phyloP scores from a whole-genome alignment of 2,329 filamentous ascomycete genomes.

The Purpureocillium lavendulum region DNA sequence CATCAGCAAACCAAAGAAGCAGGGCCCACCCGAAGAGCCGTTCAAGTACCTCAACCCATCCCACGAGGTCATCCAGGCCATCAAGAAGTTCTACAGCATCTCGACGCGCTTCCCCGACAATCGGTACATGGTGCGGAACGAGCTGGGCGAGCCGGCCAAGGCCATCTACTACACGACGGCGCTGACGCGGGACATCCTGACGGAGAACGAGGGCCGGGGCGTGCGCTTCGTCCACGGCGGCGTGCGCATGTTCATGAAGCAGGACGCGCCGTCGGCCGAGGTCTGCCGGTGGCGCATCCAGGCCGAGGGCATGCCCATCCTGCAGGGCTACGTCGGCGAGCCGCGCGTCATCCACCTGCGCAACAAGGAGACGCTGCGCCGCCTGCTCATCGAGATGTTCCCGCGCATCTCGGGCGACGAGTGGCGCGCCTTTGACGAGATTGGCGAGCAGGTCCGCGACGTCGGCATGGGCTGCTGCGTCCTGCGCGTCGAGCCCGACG shows the following conservation, averaged over 20 bases:
- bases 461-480: slow-evolving; percentile 90
- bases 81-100: slow-evolving; percentile 79
- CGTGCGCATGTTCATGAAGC: slow-evolving; percentile 98
- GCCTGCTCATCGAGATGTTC: slow-evolving; percentile 92
- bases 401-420: slow-evolving; percentile 71
- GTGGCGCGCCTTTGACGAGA: slow-evolving; percentile 74
- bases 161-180: slow-evolving; percentile 94
- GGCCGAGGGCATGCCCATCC: slow-evolving; percentile 82
- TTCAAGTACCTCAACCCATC: slow-evolving; percentile 80
- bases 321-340: slow-evolving; percentile 83
- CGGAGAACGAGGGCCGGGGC: slow-evolving; percentile 78
- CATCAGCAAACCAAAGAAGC: slow-evolving; percentile 28
- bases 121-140: slow-evolving; percentile 94
- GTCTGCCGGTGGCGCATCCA: slow-evolving; percentile 94
- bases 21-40: slow-evolving; percentile 69
- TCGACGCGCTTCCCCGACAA: slow-evolving; percentile 78
- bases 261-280: slow-evolving; percentile 78
- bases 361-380: slow-evolving; percentile 71
- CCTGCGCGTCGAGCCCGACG: slow-evolving; percentile 70
- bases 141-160: slow-evolving; percentile 77
- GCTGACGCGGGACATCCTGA: slow-evolving; percentile 76
- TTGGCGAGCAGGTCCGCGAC: slow-evolving; percentile 72
- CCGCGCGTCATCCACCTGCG: slow-evolving; percentile 66
- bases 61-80: slow-evolving; percentile 67
- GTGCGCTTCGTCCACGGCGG: slow-evolving; percentile 96